These are phyloP conservation scores for Evernia prunastri DNA, from an alignment of 495 filamentous ascomycete genomes.

Conservation along the genomic window DNA sequence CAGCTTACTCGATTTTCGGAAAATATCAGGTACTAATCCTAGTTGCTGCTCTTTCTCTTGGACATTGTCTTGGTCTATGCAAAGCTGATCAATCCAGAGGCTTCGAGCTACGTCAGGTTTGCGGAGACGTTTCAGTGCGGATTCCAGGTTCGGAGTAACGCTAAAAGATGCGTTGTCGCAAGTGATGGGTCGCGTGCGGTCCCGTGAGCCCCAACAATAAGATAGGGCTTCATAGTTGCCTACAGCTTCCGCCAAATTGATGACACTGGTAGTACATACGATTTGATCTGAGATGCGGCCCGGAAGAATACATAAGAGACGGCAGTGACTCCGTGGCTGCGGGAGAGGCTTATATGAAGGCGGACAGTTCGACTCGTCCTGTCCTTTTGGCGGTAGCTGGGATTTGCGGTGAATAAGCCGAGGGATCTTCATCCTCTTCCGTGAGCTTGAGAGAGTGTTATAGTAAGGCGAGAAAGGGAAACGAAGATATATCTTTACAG, in stretches of 20 bases:
- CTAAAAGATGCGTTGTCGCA: background rate
- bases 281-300: background rate
- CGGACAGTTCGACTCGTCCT: background rate
- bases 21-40: background rate
- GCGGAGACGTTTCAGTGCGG: background rate
- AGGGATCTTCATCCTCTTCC: background rate
- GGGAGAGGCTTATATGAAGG: background rate
- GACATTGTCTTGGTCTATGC: background rate
- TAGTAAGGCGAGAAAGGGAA: too few relatives aligned
- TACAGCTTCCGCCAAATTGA: background rate
- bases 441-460: background rate
- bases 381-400: background rate
- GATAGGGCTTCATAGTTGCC: background rate
- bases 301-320: background rate
- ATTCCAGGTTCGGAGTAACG: background rate
- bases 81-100: background rate
- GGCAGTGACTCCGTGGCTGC: background rate
- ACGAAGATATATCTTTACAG: too few relatives aligned
- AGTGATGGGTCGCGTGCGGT: background rate
- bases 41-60: background rate
- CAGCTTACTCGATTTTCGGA: background rate
- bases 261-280: background rate
- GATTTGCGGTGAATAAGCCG: background rate
- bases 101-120: background rate
- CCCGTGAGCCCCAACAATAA: background rate